Base-by-base conservation (phyloP, 495 filamentous ascomycete genomes). In the Sordaria brevicollis region DNA sequence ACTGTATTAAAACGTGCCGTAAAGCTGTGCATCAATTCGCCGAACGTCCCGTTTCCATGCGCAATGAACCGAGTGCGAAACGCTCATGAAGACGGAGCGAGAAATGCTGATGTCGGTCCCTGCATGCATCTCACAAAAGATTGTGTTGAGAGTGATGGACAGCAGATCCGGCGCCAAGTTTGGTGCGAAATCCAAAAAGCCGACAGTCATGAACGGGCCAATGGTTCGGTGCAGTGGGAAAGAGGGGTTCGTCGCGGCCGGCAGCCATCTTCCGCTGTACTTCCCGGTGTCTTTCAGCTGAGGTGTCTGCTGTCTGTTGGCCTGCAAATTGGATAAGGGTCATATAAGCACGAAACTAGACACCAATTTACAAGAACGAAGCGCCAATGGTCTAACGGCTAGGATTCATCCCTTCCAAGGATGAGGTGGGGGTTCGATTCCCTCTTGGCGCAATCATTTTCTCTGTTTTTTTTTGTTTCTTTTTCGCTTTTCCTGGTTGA, bases 341-440 rank as follows among this genome's bases (percentile, higher is more conserved):
- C 17, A 49, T 57, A 11, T 57, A 57, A 57, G 1, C 21, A 1
- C 0, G 0, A 1, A 0, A 2, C 0, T 13, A 0, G 1, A 1
- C 11, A 17, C 11, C 49, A 1, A 17, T 4, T 17, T 31, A 0
- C 49, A 62, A 57, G 21, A 62, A 29, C n/a, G 15, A 57, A 31
- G 49, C 49, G 49, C 49, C 49, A 62, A 62, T 62, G 49, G 49
- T 62, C 49, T 62, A 62, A 62, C 49, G 49, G 49, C 49, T 62
- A 62, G 49, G 49, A 62, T 62, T 62, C 49, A 62, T 62, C 49
- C 49, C 49, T 62, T 62, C 49, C 49, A 62, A 62, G 49, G 49
- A 62, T 62, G 49, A 62, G 49, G 49, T 62, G 49, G 49, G 49
- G 49, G 49, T 62, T 62, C 49, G 49, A 62, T 62, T 62, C 49